Conservation (phyloP, 2,329 filamentous ascomycete genomes). For the Monilinia fructigena region DNA sequence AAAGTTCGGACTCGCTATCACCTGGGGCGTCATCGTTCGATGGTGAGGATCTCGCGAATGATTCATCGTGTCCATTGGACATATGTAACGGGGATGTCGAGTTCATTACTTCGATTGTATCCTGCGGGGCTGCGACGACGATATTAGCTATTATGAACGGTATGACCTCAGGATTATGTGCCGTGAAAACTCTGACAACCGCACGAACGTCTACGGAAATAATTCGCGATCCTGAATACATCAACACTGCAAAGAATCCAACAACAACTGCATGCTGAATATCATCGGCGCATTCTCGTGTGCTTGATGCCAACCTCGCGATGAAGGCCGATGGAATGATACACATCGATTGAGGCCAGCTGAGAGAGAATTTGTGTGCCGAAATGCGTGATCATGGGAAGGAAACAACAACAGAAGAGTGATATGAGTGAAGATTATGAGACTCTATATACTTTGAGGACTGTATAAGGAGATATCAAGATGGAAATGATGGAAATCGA, state of each 20-base stretch:
- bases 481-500: constrained; percentile 24
- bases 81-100: constrained; percentile 62
- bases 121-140: constrained; percentile 53
- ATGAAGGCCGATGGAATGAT: constrained; percentile 35
- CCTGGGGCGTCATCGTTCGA: constrained; percentile 46
- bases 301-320: constrained; percentile 29
- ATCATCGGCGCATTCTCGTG: constrained; percentile 38
- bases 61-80: constrained; percentile 65
- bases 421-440: constrained; percentile 15
- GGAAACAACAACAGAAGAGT: constrained; percentile 13
- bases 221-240: constrained; percentile 32
- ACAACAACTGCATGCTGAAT: constrained; percentile 25
- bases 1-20: constrained; percentile 73
- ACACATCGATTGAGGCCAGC: constrained; percentile 32
- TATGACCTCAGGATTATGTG: constrained; percentile 28
- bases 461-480: constrained; percentile 28
- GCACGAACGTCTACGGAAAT: constrained; percentile 29
- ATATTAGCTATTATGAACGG: constrained; percentile 45
- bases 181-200: constrained; percentile 29
- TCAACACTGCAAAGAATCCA: constrained; percentile 24
- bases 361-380: constrained; percentile 26
- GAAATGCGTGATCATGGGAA: constrained; percentile 10
- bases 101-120: constrained; percentile 60
- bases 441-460: constrained; percentile 23
- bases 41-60: constrained; percentile 48